phyloP scores from a whole-genome alignment of 169 alveolate species.

The Plasmodium ovale region DNA sequence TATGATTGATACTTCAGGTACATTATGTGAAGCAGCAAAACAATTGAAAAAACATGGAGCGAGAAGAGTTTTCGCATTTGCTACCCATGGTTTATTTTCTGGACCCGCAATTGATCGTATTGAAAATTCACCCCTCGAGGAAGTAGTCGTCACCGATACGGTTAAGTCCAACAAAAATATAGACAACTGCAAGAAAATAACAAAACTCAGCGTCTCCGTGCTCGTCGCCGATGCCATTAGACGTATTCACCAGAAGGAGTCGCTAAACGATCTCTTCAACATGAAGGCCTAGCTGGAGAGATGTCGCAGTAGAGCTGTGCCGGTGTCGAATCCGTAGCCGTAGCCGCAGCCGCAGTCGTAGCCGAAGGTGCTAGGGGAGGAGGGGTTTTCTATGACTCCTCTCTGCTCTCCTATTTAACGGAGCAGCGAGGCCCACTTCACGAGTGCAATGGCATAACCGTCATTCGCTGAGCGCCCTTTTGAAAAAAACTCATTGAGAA shows the following conservation, averaged over 20 bases:
- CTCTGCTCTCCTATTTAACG: no score
- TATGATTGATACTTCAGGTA: conserved; percentile 98
- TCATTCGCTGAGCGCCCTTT: no score
- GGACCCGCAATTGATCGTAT: conserved; percentile 93
- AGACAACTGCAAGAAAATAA: conserved; percentile 82
- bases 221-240: conserved; percentile 92
- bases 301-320: no score
- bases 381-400: no score
- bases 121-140: conserved; percentile 87
- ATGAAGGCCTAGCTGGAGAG: conserved; percentile 15
- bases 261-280: conserved; percentile 82
- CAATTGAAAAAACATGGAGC: conserved; percentile 94
- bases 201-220: conserved; percentile 81
- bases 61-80: conserved; percentile 94
- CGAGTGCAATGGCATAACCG: no score
- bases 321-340: no score
- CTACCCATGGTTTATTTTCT: conserved; percentile 95
- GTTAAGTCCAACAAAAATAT: conserved; percentile 83
- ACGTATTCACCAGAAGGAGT: conserved; percentile 90
- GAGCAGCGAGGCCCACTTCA: no score
- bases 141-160: conserved; percentile 94
- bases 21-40: conserved; percentile 96
- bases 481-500: no score
- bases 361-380: no score
- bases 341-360: no score